phyloP scores from a whole-genome alignment of 805 yeast genomes.

The Yarrowia sp. region DNA sequence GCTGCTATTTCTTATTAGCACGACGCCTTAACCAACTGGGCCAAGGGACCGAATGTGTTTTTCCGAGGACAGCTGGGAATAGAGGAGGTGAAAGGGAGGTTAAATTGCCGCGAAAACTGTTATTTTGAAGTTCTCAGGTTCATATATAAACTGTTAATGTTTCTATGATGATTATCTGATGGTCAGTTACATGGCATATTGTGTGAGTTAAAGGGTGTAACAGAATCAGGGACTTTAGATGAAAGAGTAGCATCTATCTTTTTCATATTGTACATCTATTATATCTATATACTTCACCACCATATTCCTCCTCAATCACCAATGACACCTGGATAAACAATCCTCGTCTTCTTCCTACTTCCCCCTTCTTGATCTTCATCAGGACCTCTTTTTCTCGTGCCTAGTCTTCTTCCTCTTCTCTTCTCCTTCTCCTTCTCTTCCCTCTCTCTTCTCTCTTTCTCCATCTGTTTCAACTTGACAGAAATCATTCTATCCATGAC shows the following conservation, averaged over 20 bases:
- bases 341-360: not conserved
- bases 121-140: not conserved
- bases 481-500: not conserved
- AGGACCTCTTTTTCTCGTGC: too few species aligned
- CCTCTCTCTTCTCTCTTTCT: not conserved
- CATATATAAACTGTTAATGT: too few species aligned
- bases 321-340: too few species aligned
- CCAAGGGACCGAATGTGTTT: conserved; percentile 7
- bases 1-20: conserved; percentile 38
- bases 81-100: not conserved
- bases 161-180: too few species aligned
- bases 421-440: not conserved
- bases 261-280: too few species aligned
- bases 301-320: too few species aligned
- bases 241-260: too few species aligned
- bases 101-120: not conserved
- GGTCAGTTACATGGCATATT: too few species aligned
- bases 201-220: too few species aligned
- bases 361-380: not conserved
- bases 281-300: too few species aligned
- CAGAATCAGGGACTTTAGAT: too few species aligned
- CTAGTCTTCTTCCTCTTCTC: not conserved
- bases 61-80: not conserved
- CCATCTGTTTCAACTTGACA: not conserved
- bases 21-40: conserved; percentile 33